Evolutionary conservation across 1,139 yeast genomes (phyloP), one percentile per base, ranked within the genome.

Genomic region (Starmera stellimalicola): DNA sequence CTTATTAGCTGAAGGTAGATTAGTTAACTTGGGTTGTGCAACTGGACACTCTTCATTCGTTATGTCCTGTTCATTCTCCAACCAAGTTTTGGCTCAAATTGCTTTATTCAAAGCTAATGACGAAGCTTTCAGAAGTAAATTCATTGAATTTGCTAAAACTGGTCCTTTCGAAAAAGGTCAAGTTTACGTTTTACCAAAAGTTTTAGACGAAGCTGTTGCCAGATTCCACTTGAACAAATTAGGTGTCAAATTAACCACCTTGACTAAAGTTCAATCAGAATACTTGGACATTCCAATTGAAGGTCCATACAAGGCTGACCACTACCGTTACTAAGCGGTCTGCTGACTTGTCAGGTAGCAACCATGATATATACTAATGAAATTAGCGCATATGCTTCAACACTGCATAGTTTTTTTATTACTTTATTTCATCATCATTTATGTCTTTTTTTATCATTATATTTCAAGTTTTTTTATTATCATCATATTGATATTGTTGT

Each of bases 21-120:
- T 91, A 61, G 98, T 91, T 64, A 91, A 91, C 88, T 77, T 91
- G 65, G 99, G 99, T 57, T 93, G 98, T 73, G 99, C 98, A 63
- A 93, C 98, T 60, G 99, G 99, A 62, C 99, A 91, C 77, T 83
- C 98, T 41, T 87, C 97, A 35, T 91, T 91, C 62, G 98, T 91
- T 62, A 91, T 91, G 99, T 88, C 97, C 47, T 91, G 98, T 75
- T 91, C 98, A 40, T 91, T 91, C 94, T 85, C 97, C 55, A 91
- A 91, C 83, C 99, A 91, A 73, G 98, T 91, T 48, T 77, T 91
- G 64, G 99, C 99, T 55, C 99, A 91, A 76, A 88, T 93, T 58
- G 99, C 98, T 58, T 75, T 91, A 61, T 91, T 73, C 94, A 91
- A 88, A 68, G 79, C 94, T 56, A 61, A 81, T 45, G 88, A 91